phyloP scores from a whole-genome alignment of 2,329 filamentous ascomycete species.

The Atkinsonella texensis region DNA sequence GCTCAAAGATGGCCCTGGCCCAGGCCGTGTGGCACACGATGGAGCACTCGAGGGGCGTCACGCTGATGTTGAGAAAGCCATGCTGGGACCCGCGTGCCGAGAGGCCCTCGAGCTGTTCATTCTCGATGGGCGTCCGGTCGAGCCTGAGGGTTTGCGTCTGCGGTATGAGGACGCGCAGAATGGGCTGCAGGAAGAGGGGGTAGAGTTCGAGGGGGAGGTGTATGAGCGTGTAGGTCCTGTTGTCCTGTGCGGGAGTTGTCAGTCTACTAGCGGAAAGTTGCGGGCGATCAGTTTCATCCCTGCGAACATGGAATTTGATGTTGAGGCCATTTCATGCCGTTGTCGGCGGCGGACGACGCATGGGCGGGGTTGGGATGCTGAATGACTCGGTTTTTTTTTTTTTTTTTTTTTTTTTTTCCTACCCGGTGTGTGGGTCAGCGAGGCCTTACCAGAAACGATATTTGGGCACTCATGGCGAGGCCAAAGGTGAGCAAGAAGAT shows the following conservation, averaged over 20 bases:
- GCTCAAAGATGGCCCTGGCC: slow-evolving; percentile 63
- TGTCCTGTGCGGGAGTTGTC: too few species aligned
- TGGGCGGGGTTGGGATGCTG: too few species aligned
- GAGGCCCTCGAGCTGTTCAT: slow-evolving; percentile 31
- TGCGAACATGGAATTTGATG: too few species aligned
- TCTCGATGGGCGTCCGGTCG: slow-evolving; percentile 20
- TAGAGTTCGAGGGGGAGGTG: slow-evolving; percentile 79
- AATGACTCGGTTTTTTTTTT: too few species aligned
- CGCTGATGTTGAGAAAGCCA: slow-evolving; percentile 83
- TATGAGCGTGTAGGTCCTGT: slow-evolving; percentile 76
- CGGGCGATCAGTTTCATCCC: too few species aligned
- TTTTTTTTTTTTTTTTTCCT: not conserved
- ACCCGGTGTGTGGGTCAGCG: not conserved
- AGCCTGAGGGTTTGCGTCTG: slow-evolving; percentile 32
- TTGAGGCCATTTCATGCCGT: too few species aligned
- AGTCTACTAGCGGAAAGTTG: too few species aligned
- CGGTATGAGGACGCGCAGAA: slow-evolving; percentile 74
- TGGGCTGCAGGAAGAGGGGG: slow-evolving; percentile 68
- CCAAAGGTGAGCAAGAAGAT: not conserved
- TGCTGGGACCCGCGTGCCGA: slow-evolving; percentile 43
- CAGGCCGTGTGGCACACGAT: slow-evolving; percentile 74
- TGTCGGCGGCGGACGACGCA: too few species aligned
- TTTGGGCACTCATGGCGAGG: slow-evolving; percentile 41
- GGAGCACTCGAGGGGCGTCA: slow-evolving; percentile 87
- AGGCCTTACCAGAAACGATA: slow-evolving; percentile 39